phyloP scores from a whole-genome alignment of 345 rosid genomes.

The Orychophragmus violaceus region DNA sequence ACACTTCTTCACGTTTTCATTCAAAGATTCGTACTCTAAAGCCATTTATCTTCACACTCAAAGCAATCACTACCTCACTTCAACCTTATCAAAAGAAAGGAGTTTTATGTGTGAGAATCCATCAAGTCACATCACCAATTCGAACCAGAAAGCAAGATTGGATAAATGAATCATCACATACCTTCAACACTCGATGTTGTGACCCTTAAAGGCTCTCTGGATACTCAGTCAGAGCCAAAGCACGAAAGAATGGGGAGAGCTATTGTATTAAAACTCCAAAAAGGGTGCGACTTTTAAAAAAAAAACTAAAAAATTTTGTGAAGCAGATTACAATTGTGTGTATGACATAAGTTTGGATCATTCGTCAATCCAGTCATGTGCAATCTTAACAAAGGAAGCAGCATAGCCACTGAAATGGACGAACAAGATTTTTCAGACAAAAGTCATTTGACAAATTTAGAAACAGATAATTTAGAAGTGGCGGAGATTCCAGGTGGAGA shows the following conservation, averaged over 20 bases:
- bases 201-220: background rate
- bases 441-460: background rate
- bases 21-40: slow-evolving; percentile 68
- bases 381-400: slow-evolving; percentile 14
- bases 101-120: background rate
- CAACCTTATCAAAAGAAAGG: background rate
- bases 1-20: slow-evolving; percentile 91
- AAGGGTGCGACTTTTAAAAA: background rate
- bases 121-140: background rate
- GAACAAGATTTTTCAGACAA: slow-evolving; percentile 20
- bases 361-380: slow-evolving; percentile 19
- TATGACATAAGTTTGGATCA: slow-evolving; percentile 24
- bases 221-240: slow-evolving; percentile 15
- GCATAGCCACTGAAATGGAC: slow-evolving; percentile 30
- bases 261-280: background rate
- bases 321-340: slow-evolving; percentile 33
- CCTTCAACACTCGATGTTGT: slow-evolving; percentile 12
- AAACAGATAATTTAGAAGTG: no score
- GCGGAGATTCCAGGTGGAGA: slow-evolving; percentile 20
- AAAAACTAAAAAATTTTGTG: background rate
- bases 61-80: slow-evolving; percentile 4
- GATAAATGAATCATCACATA: background rate
- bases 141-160: background rate
- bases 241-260: background rate
- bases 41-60: slow-evolving; percentile 43